Evolutionary conservation across 768 basidiomycete genomes (phyloP), one percentile per base, ranked within the genome.

Genomic region (Hemileccinum impolitum): DNA sequence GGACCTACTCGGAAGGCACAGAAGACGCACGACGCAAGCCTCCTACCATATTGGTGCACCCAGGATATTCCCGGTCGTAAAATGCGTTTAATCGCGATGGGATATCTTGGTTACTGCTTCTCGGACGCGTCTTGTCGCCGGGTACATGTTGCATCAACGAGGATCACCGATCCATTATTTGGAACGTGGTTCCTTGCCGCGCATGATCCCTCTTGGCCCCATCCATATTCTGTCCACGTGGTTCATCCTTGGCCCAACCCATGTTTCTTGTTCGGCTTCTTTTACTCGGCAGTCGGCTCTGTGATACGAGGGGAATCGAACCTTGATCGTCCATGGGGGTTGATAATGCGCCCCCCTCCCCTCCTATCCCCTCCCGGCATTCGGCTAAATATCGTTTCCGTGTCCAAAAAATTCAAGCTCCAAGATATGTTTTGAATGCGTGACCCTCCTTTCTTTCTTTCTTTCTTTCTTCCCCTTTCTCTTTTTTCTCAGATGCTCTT

Each of bases 101-200:
- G 21, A 34, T 13, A 39, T 23, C 34, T 28, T 14, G 26, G 28
- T 30, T 25, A 36, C 15, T 31, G 32, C 38, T 45, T 25, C 39
- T 30, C 34, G 44, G 56, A 25, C 4, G 26, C 6, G 28, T 40
- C 36, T 26, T 17, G 3, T 49, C 15, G 9, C 50, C 30, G 41
- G 37, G 17, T 48, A 32, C 53, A 59, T 28, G 60, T 43, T 42
- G 50, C 9, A 39, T 40, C 59, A 50, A 47, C 39, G 60, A 59
- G 56, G 59, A 50, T 47, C 37, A 21, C 23, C 46, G 43, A 47
- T 59, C 30, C 37, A n/a, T 38, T 45, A 40, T 37, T 43, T 35
- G 34, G 40, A 47, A 45, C 2, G 19, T 30, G 28, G 11, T 30
- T 30, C 28, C 28, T 30, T 30, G 28, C 11, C 28, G 9, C 28